A percentile compares a stretch with the other conserved stretches of the same genome.
Conservation (phyloP, 805 yeast species). For the Candida chilensis region DNA sequence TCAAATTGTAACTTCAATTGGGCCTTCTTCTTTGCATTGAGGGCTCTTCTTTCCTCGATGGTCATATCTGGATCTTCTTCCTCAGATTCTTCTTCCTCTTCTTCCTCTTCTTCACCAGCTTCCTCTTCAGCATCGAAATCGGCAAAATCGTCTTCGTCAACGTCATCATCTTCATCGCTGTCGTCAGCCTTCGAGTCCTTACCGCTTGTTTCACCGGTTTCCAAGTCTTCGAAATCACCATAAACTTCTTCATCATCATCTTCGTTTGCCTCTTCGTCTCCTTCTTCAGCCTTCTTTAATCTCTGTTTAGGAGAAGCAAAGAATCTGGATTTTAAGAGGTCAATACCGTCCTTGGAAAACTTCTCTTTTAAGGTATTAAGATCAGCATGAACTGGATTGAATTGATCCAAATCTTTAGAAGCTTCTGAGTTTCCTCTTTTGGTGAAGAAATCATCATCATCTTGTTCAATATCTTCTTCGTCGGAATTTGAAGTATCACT, state of each 20-base stretch:
- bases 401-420: slow-evolving; percentile 24
- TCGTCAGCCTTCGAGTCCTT: slow-evolving; percentile 15
- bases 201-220: slow-evolving; percentile 13
- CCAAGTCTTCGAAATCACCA: slow-evolving; percentile 33
- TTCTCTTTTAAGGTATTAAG: slow-evolving; percentile 34
- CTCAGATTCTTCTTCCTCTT: slow-evolving; percentile 27
- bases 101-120: slow-evolving; percentile 26
- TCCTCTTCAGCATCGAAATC: slow-evolving; percentile 46
- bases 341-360: slow-evolving; percentile 36
- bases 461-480: slow-evolving; percentile 31
- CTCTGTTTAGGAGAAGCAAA: slow-evolving; percentile 42
- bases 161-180: slow-evolving; percentile 21
- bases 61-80: slow-evolving; percentile 36
- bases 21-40: slow-evolving; percentile 86
- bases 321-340: slow-evolving; percentile 34
- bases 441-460: slow-evolving; percentile 48
- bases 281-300: slow-evolving; percentile 5
- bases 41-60: slow-evolving; percentile 65
- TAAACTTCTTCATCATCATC: slow-evolving; percentile 15
- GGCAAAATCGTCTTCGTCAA: slow-evolving; percentile 33
- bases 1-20: slow-evolving; percentile 85
- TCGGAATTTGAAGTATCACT: slow-evolving; percentile 26
- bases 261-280: slow-evolving; percentile 7
- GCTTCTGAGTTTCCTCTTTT: slow-evolving; percentile 27
- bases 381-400: slow-evolving; percentile 23